Evolutionary conservation across 148 eudicot species (phyloP).

Genomic region (Cornus kousa): DNA sequence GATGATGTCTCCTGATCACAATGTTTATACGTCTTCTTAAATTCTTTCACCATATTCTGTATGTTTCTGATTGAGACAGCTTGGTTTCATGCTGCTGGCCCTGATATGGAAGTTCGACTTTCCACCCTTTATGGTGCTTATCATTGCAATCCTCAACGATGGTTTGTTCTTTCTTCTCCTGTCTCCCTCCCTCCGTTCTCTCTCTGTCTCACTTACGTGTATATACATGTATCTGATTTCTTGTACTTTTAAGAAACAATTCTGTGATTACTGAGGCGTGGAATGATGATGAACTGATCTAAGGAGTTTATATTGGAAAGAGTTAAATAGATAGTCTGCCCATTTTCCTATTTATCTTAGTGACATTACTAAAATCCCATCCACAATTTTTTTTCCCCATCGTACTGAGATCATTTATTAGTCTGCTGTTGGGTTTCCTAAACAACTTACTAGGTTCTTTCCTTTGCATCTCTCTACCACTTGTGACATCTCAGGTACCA

Average conservation of each 20-base stretch:
- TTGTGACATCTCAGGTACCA: conserved; percentile 60
- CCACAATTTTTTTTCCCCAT: neutral
- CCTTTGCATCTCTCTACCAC: conserved; percentile 9
- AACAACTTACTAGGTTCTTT: conserved; percentile 2
- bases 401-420: neutral
- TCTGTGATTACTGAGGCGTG: neutral
- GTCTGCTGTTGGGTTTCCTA: neutral
- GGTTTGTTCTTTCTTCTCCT: conserved; percentile 40
- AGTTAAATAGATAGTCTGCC: neutral
- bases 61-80: conserved; percentile 43
- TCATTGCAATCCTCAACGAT: conserved; percentile 97
- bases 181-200: neutral
- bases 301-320: neutral
- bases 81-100: conserved; percentile 93
- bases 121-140: conserved; percentile 98
- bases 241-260: neutral
- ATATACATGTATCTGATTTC: neutral
- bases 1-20: neutral
- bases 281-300: neutral
- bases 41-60: neutral
- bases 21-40: neutral
- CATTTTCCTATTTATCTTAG: neutral
- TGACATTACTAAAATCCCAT: neutral
- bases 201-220: neutral
- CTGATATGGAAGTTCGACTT: conserved; percentile 96